A percentile compares a stretch with the other conserved stretches of the same genome.
phyloP scores from a whole-genome alignment of 345 rosid genomes.

The Rubroshorea leprosula region DNA sequence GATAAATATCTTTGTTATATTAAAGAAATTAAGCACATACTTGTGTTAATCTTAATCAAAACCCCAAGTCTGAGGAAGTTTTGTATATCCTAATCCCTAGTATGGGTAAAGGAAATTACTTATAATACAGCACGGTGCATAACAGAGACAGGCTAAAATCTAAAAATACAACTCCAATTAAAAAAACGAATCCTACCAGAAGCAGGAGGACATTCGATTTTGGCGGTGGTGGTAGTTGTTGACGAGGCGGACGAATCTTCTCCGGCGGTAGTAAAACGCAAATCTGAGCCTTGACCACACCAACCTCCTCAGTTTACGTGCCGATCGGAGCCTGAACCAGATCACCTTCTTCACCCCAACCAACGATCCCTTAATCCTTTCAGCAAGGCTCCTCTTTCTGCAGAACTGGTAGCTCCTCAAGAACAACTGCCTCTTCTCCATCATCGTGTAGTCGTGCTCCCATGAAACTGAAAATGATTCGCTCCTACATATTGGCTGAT shows the following conservation, averaged over 20 bases:
- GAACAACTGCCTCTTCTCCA: conserved; percentile 82
- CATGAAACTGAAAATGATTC: neutral
- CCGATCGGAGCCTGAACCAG: conserved; percentile 41
- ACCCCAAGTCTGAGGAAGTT: too few species aligned
- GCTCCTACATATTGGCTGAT: neutral
- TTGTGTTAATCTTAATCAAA: too few species aligned
- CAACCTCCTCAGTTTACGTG: conserved; percentile 35
- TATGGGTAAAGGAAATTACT: too few species aligned
- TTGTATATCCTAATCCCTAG: too few species aligned
- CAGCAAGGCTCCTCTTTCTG: conserved; percentile 44
- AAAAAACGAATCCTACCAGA: neutral
- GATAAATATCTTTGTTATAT: too few species aligned
- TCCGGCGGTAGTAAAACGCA: conserved; percentile 38
- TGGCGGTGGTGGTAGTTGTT: conserved; percentile 12
- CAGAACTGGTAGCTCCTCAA: conserved; percentile 76
- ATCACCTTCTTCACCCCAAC: conserved; percentile 46
- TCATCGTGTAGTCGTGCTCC: conserved; percentile 25
- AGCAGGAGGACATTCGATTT: neutral
- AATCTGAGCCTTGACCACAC: conserved; percentile 52
- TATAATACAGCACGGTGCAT: neutral
- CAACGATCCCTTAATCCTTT: conserved; percentile 46
- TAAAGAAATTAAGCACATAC: too few species aligned
- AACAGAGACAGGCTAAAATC: too few species aligned
- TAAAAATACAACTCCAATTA: neutral
- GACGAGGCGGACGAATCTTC: conserved; percentile 40